Conservation (phyloP, 2,329 filamentous ascomycete genomes). For the Aspergillus awamori region DNA sequence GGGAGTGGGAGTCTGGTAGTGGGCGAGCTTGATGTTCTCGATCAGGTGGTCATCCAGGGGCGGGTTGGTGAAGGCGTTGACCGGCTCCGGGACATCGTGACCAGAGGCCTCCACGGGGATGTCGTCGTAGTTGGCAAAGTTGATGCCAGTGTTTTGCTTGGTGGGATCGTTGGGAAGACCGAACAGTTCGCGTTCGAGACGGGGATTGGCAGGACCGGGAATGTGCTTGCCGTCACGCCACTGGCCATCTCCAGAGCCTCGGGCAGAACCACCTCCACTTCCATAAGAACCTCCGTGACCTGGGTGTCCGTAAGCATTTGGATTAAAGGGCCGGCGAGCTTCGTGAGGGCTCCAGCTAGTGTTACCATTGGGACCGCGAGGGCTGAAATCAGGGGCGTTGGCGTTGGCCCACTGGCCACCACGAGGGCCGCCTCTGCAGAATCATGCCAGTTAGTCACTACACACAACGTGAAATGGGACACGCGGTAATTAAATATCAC, state of each 20-base stretch:
- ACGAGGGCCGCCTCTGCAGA: constrained; percentile 33
- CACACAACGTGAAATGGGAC: background rate
- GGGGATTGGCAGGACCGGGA: constrained; percentile 82
- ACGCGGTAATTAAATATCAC: constrained; percentile 18
- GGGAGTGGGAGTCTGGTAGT: constrained; percentile 93
- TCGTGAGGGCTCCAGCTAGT: constrained; percentile 39
- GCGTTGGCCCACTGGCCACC: constrained; percentile 58
- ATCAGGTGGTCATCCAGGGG: constrained; percentile 93
- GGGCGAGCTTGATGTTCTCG: constrained; percentile 88
- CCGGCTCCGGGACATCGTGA: constrained; percentile 87
- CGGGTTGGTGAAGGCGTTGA: constrained; percentile 87
- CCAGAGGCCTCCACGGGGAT: constrained; percentile 98
- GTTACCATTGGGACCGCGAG: constrained; percentile 46
- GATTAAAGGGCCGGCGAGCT: constrained; percentile 55
- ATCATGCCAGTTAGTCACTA: constrained; percentile 9
- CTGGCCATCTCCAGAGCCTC: constrained; percentile 90
- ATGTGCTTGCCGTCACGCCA: constrained; percentile 98
- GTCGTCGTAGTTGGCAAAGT: constrained; percentile 99
- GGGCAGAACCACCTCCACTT: constrained; percentile 56
- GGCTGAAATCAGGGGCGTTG: constrained; percentile 61
- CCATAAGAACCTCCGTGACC: constrained; percentile 41
- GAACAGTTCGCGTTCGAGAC: constrained; percentile 93
- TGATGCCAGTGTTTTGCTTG: constrained; percentile 98
- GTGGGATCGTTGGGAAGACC: constrained; percentile 86
- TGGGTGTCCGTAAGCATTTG: constrained; percentile 64